These are phyloP conservation scores for Metschnikowia gruessii DNA, from an alignment of 805 yeast genomes.

Conservation along the genomic window DNA sequence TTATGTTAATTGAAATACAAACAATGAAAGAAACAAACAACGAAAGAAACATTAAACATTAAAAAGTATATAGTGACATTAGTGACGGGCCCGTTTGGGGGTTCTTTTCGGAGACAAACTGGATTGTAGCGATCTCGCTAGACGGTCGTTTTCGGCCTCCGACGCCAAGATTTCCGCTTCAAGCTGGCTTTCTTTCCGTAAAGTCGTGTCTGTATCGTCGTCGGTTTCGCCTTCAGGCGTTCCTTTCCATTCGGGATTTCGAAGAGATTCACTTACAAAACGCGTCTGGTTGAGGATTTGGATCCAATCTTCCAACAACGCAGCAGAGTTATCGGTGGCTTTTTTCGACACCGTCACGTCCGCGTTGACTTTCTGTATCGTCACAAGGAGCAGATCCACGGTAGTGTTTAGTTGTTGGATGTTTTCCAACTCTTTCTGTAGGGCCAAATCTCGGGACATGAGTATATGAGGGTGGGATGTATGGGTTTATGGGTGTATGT, in stretches of 20 bases:
- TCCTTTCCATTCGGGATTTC: slow-evolving; percentile 21
- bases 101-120: slow-evolving; percentile 25
- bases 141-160: slow-evolving; percentile 27
- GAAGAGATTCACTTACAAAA: slow-evolving; percentile 41
- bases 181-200: slow-evolving; percentile 24
- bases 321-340: slow-evolving; percentile 48
- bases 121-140: slow-evolving; percentile 21
- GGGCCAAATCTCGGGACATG: slow-evolving; percentile 20
- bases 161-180: slow-evolving; percentile 24
- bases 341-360: slow-evolving; percentile 34
- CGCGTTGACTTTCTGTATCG: slow-evolving; percentile 26
- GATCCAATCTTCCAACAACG: slow-evolving; percentile 57
- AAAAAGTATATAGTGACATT: neutral
- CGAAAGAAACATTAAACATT: neutral
- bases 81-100: slow-evolving; percentile 21
- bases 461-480: no score
- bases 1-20: neutral
- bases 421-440: slow-evolving; percentile 24
- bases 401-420: slow-evolving; percentile 32
- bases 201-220: slow-evolving; percentile 20
- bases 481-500: no score
- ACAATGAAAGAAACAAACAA: neutral
- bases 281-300: slow-evolving; percentile 60
- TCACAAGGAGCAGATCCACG: slow-evolving; percentile 28
- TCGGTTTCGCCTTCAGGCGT: slow-evolving; percentile 19